These are phyloP conservation scores for Pisolithus sp. DNA, from an alignment of 768 basidiomycete species.

Conservation along the genomic window DNA sequence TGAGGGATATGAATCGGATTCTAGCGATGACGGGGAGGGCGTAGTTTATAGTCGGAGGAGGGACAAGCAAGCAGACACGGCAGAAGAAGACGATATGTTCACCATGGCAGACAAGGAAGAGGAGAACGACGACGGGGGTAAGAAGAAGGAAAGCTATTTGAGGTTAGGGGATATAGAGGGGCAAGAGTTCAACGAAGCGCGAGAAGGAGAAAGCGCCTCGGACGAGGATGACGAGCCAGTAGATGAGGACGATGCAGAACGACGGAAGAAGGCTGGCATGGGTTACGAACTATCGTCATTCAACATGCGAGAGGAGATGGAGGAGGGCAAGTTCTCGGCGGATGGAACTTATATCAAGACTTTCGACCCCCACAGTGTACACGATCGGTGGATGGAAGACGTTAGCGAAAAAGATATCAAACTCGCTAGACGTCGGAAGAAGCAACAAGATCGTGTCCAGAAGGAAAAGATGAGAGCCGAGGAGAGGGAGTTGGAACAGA, in stretches of 20 bases:
- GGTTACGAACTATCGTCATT: conserved; percentile 91
- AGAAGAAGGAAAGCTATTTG: conserved; percentile 66
- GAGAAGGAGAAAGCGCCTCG: conserved; percentile 31
- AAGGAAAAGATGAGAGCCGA: conserved; percentile 63
- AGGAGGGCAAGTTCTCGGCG: conserved; percentile 93
- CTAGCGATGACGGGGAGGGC: conserved; percentile 91
- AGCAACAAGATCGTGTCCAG: conserved; percentile 67
- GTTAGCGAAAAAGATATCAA: conserved; percentile 82
- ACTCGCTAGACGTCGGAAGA: conserved; percentile 69
- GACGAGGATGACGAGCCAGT: conserved; percentile 40
- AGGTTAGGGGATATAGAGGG: conserved; percentile 94
- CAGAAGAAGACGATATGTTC: conserved; percentile 79
- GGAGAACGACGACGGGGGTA: conserved; percentile 38
- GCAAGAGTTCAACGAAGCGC: conserved; percentile 64
- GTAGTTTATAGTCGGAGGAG: conserved; percentile 78
- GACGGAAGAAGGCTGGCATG: conserved; percentile 79
- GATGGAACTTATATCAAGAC: conserved; percentile 85
- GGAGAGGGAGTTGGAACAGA: conserved; percentile 63
- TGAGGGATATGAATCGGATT: conserved; percentile 91
- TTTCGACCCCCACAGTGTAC: conserved; percentile 84
- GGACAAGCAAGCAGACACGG: conserved; percentile 48
- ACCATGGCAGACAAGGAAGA: conserved; percentile 57
- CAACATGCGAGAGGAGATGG: conserved; percentile 99
- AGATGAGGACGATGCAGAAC: conserved; percentile 75
- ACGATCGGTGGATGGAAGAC: conserved; percentile 96